Evolutionary conservation across 1,284 basidiomycete species (phyloP), one percentile per base, ranked within the genome.

Genomic region (Irpex sp.): DNA sequence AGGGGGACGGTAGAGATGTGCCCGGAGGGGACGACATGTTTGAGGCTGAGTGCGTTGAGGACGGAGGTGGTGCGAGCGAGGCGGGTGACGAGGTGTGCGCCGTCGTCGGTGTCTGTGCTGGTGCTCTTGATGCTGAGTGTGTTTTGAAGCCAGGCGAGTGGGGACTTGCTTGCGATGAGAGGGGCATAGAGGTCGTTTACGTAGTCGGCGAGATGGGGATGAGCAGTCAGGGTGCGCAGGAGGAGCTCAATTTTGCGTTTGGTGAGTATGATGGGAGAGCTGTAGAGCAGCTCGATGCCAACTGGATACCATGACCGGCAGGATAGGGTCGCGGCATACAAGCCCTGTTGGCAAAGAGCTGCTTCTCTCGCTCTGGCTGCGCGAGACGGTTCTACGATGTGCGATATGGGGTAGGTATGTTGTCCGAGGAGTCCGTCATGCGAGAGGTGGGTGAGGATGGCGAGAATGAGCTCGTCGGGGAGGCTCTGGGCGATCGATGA

Each of bases 161-260:
- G 33, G 4, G 48, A 39, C 2, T 33, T 57, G 4, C 37, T 21
- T 5, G 33, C 36, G 33, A 42, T 45, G 2, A 42, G 47, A n/a
- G 62, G 62, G 16, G 62, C 62, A 35, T 63, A 60, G 1, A 63
- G 48, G 19, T 59, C 62, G 51, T 58, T 54, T 35, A 63, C 52
- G 53, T 59, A 63, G 21, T 56, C 55, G 28, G 62, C 55, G 18
- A 63, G 18, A 14, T 48, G 52, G 16, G 59, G 59, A 18, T 16
- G 18, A 16, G 59, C 39, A 9, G 55, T 23, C 19, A 63, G 16
- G 0, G 62, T 63, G 14, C 62, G 56, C 21, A 60, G 48, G 56
- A 63, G 60, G 10, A 63, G 56, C 51, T 60, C 58, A 49, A 63
- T 58, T 19, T 33, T 33, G 12, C 52, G 56, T 18, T 58, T 60